Base-by-base conservation (phyloP, 2,329 filamentous ascomycete genomes). In the Colletotrichum somersetense region DNA sequence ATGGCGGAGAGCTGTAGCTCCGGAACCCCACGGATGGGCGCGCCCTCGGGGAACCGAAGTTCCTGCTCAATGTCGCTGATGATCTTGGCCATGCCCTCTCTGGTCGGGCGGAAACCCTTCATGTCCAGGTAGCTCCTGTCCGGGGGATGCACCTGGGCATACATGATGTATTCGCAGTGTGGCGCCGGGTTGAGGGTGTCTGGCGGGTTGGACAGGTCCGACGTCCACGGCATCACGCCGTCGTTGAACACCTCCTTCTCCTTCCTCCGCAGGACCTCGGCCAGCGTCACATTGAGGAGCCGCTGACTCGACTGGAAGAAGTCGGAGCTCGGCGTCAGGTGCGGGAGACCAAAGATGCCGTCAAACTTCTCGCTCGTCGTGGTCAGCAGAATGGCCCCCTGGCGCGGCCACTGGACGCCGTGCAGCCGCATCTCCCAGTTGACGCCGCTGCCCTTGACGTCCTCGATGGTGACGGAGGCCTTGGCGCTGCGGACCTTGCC, bases 361-460 rank as follows among this genome's bases (percentile, higher is more conserved):
- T 92, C 90, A 78, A 96, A 96, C 84, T 97, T 98, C 78, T 97
- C 93, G 80, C 95, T 98, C 59, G 95, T 96, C 0, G 96, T 98
- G 1, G 92, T 93, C 79, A 98, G 84, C 46, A 98, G 84, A 62
- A 96, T 89, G 18, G 91, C 89, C 1, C 96, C 96, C 74, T 92
- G 89, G n/a, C 89, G 87, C 48, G 92, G 91, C 86, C 95, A 97
- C 83, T 98, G 96, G 5, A 97, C 88, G 4, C 96, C 96, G 81
- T 94, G 91, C 62, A 97, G 83, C 63, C 89, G 87, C 83, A 97
- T 90, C 75, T 95, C 92, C 91, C 93, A 95, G 75, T 90, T 93
- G 78, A 91, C 91, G 6, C 92, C 92, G 72, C 89, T 86, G 75
- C 89, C 89, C 67, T 89, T 87, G 53, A 89, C 86, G 77, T 96